Evolutionary conservation across 495 filamentous ascomycete species (phyloP).

Genomic region (Opeltia flavorubescens): DNA sequence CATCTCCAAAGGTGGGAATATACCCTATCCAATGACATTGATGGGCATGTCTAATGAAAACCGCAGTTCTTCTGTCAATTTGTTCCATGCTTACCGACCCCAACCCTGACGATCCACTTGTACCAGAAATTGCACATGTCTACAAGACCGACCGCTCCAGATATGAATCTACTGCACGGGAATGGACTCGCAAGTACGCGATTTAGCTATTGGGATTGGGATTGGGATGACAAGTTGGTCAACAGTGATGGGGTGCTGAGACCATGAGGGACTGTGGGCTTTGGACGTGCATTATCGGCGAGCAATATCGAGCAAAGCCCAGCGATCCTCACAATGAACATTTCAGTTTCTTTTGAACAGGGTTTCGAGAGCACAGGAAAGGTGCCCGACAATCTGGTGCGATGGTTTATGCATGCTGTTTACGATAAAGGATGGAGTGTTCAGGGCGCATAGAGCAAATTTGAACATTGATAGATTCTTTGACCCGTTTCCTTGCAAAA

Average conservation of each 20-base stretch:
- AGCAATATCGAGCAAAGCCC: constrained; percentile 3
- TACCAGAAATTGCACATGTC: constrained; percentile 96
- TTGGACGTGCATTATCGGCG: background rate
- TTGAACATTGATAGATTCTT: no score
- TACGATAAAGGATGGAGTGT: constrained; percentile 1
- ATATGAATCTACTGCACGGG: constrained; percentile 92
- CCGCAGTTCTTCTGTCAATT: constrained; percentile 83
- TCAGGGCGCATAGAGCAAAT: background rate
- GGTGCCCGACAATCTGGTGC: background rate
- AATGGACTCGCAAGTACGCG: constrained; percentile 99
- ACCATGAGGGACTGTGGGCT: background rate
- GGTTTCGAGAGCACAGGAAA: background rate
- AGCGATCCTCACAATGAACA: background rate
- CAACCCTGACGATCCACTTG: constrained; percentile 95
- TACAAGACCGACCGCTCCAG: constrained; percentile 96
- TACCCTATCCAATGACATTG: no score
- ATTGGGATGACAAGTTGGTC: no score
- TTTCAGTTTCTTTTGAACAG: background rate
- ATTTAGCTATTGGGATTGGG: no score
- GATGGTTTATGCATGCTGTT: background rate
- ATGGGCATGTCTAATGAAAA: no score
- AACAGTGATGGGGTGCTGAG: background rate
- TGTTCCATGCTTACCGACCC: constrained; percentile 99
- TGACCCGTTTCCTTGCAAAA: no score
- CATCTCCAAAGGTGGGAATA: constrained; percentile 82